Base-by-base conservation (phyloP, 345 rosid species). In the Arabis hirsuta region DNA sequence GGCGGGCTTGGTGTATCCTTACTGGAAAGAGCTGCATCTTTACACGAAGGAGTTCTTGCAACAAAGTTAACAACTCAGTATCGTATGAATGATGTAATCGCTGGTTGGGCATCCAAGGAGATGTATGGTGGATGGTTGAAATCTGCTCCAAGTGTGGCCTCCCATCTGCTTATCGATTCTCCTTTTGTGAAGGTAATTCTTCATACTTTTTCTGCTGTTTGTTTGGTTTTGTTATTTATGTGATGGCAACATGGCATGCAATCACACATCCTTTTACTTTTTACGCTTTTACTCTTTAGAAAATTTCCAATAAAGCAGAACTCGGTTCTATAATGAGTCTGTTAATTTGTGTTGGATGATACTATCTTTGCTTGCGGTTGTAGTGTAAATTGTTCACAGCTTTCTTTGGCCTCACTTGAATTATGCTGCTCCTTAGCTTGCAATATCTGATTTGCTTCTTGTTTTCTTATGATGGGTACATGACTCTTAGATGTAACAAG, bases 21-120 rank as follows among this genome's bases (percentile, higher is more conserved):
- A 51, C 82, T 91, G 77, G 98, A 91, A 82, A 81, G 97, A 86
- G 89, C 95, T 58, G 83, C 88, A 16, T 77, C 73, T 71, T 80
- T 94, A 79, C 96, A 91, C 63, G 87, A 85, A 29, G 96, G 96
- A 62, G 57, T 84, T 65, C 91, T 89, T 74, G 80, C 87, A 27
- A 84, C 90, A 53, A 83, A 78, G 73, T 74, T 94, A 82, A 89
- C 86, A 8, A 88, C 80, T 51, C 98, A 94, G 71, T 91, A 94
- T 67, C 90, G 98, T 68, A 94, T 94, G 98, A 89, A 94, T 39
- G 90, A 94, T 81, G 90, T 92, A 29, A 94, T 94, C 38, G 87
- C 98, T 27, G 83, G 97, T 69, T 94, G 98, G 98, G 96, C 97
- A 78, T 89, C 98, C 38, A 94, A 91, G 83, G 98, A 94, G 81